Conservation (phyloP, 2,329 filamentous ascomycete genomes). For the Blastomyces parvus region DNA sequence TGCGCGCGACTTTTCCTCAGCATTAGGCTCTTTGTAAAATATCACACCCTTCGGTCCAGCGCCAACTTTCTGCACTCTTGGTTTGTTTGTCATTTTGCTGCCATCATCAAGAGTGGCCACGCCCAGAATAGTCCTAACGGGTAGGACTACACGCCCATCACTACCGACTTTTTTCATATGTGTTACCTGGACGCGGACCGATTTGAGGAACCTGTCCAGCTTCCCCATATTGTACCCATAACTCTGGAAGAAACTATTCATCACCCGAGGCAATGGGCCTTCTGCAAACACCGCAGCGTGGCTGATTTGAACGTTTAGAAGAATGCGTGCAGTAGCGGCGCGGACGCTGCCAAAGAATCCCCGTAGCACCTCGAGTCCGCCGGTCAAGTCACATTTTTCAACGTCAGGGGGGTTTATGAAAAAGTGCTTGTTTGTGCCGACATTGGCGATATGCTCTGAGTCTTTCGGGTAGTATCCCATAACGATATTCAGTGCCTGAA, state of each 20-base stretch:
- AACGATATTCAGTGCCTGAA: slow-evolving; percentile 52
- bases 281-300: slow-evolving; percentile 49
- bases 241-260: slow-evolving; percentile 20
- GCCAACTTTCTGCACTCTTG: neutral
- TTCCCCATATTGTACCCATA: neutral
- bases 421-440: slow-evolving; percentile 48
- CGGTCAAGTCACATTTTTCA: slow-evolving; percentile 35
- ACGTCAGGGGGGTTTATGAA: slow-evolving; percentile 31
- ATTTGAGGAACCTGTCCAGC: neutral
- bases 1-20: too few relatives aligned
- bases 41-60: slow-evolving; percentile 15
- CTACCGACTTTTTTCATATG: neutral
- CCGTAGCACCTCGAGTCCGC: slow-evolving; percentile 49
- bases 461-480: slow-evolving; percentile 42
- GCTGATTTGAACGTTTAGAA: slow-evolving; percentile 56
- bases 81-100: neutral
- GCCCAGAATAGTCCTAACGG: neutral
- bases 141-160: neutral
- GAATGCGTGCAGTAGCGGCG: slow-evolving; percentile 46
- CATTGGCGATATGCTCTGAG: slow-evolving; percentile 33
- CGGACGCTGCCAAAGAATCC: slow-evolving; percentile 56
- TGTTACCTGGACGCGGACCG: neutral
- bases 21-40: slow-evolving; percentile 39
- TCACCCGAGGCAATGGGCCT: slow-evolving; percentile 32
- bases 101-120: neutral